Base-by-base conservation (phyloP, 352 stramenopile genomes). In the Pelagophyceae sp. region DNA sequence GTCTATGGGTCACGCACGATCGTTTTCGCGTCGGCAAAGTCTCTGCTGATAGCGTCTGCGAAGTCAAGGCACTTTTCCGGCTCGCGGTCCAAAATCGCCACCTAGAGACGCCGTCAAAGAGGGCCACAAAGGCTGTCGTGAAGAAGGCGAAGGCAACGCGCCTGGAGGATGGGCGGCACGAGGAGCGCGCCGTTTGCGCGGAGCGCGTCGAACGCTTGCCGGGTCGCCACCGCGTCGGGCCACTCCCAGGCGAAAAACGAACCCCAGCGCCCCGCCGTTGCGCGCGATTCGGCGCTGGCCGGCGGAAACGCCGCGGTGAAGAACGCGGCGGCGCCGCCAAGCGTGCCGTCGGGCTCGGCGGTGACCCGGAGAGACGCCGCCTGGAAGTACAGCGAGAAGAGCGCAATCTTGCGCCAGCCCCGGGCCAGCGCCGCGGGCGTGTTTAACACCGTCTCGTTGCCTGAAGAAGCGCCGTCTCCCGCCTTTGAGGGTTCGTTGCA, bases 361-460 rank as follows among this genome's bases (percentile, higher is more conserved):
- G 5, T 27, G 58, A 54, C 45, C 45, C 23, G 11, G 45, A 54
- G 45, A 23, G 45, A 23, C 45, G 45, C 11, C 11, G 45, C 45
- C 45, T 54, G 45, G 70, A 87, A 87, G 72, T 85, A 86, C 38
- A 85, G 75, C 31, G 82, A 82, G 23, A 89, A 77, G 35, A 88
- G 80, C 0, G 84, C 80, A 69, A 89, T 88, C 27, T 81, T 58
- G 70, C 81, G 78, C 85, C 85, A 89, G 67, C 85, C 85, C 54
- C 85, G 85, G 0, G 78, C 40, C 33, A 82, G 78, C 72, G 80
- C 83, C 72, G 85, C 83, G 17, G 75, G 75, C 31, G 82, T 86
- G 77, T 88, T 82, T 45, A 76, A 72, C 2, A 87, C 80, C 58
- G 80, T 69, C 58, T 85, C 78, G n/a, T 19, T 1, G 15, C 15